Evolutionary conservation across 192 early-diverging fungal species (phyloP).

Genomic region (Coemansia sp.): DNA sequence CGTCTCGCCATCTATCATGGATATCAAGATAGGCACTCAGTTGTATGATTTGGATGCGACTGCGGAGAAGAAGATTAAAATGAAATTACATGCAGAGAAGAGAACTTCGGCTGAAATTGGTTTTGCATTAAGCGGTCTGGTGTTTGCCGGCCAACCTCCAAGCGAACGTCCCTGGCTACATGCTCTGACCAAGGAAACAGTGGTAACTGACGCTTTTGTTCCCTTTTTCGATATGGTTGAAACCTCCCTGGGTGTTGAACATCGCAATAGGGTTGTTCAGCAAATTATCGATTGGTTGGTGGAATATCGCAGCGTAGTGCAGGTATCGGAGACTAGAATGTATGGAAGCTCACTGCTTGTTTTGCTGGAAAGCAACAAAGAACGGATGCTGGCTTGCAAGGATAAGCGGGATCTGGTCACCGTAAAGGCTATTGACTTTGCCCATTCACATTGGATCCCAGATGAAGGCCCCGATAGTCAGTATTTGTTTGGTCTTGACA

Average conservation of each 20-base stretch:
- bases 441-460: slow-evolving; percentile 71
- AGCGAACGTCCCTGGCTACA: slow-evolving; percentile 33
- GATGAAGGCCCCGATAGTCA: slow-evolving; percentile 67
- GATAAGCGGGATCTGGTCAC: slow-evolving; percentile 45
- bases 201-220: slow-evolving; percentile 58
- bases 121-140: neutral
- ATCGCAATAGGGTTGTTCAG: slow-evolving; percentile 58
- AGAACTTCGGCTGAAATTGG: slow-evolving; percentile 66
- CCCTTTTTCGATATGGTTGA: slow-evolving; percentile 61
- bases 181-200: slow-evolving; percentile 43
- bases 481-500: slow-evolving; percentile 66
- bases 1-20: slow-evolving; percentile 66
- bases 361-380: slow-evolving; percentile 62
- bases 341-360: slow-evolving; percentile 76
- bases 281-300: slow-evolving; percentile 61
- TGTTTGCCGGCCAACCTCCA: slow-evolving; percentile 1
- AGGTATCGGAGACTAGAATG: slow-evolving; percentile 60
- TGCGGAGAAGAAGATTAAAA: slow-evolving; percentile 62
- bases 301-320: slow-evolving; percentile 60
- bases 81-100: slow-evolving; percentile 58
- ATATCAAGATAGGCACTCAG: slow-evolving; percentile 77
- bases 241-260: slow-evolving; percentile 39
- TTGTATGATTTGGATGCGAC: slow-evolving; percentile 68
- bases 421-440: slow-evolving; percentile 83
- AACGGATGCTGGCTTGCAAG: slow-evolving; percentile 49